These are phyloP conservation scores for Blastobotrys capitulatus DNA, from an alignment of 1,139 yeast genomes.

Conservation along the genomic window DNA sequence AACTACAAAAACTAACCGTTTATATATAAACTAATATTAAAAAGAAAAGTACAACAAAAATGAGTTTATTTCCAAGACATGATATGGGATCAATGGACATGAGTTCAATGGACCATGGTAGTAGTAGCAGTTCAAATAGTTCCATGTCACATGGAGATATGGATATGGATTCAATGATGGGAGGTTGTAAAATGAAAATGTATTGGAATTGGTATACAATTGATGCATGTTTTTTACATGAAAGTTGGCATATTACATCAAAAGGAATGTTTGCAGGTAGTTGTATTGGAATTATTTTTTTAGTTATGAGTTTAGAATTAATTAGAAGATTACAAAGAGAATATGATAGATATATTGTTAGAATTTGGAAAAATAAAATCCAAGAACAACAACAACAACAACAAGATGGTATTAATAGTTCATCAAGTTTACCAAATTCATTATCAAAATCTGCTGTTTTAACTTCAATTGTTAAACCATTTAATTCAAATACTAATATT, in stretches of 20 bases:
- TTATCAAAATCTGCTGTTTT: background rate
- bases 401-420: background rate
- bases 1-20: too few relatives aligned
- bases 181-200: conserved; percentile 30
- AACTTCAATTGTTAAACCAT: background rate
- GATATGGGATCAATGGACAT: background rate
- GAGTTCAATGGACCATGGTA: background rate
- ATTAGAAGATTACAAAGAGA: conserved; percentile 52
- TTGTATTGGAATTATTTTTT: conserved; percentile 57
- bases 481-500: background rate
- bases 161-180: background rate
- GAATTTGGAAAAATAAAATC: conserved; percentile 18
- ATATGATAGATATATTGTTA: conserved; percentile 42
- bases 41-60: background rate
- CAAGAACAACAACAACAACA: background rate
- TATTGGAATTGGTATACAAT: conserved; percentile 57
- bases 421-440: background rate
- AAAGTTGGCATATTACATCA: conserved; percentile 57
- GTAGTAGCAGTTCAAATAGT: background rate
- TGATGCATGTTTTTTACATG: conserved; percentile 57
- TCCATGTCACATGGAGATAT: background rate
- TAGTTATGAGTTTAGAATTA: conserved; percentile 55
- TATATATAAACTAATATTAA: too few relatives aligned
- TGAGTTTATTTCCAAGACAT: background rate
- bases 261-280: conserved; percentile 64